Base-by-base conservation (phyloP, 1,284 basidiomycete species). In the Ganoderma leucocontextum region DNA sequence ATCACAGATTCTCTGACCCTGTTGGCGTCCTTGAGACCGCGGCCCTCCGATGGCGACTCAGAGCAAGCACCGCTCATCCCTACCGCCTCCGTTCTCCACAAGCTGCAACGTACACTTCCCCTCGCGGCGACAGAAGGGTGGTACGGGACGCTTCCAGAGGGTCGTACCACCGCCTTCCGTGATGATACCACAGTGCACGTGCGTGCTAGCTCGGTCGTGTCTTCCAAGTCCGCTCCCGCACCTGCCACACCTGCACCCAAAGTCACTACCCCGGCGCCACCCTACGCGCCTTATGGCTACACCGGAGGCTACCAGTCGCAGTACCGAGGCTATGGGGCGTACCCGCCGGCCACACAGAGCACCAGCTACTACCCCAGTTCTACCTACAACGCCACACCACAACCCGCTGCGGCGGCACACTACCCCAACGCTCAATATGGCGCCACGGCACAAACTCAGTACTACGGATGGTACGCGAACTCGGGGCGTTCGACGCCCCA, bases 11-110 rank as follows among this genome's bases (percentile, higher is more conserved):
- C 93, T 19, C 81, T 95, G 65, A 82, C 85, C 5, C 71, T 91
- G n/a, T 82, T 95, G 49, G 80, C 89, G 1, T 91, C 91, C 7
- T 81, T 95, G 57, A 86, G 92, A 65, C 93, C 93, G 41, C 86
- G 91, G 65, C 82, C 84, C 47, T 83, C 86, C 19, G 79, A 77
- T 33, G 77, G 79, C 53, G 73, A 78, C 17, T 75, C 82, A 2
- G 70, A 72, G 3, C 58, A 67, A 29, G 72, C 76, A 1, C 82
- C 88, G 6, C 79, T 94, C 42, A 75, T 89, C 2, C 92, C 93
- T 9, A 83, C 91, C 0, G 77, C 89, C 5, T 81, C 87, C 35
- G 79, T 87, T 57, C 84, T 95, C 19, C 90, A 85, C 70, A 89
- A 86, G 72, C 82, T 95, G 4, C 90, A 92, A 71, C 87, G 85